Evolutionary conservation across 805 yeast genomes (phyloP), one percentile per base, ranked within the genome.

Genomic region (Saturnispora diversa): DNA sequence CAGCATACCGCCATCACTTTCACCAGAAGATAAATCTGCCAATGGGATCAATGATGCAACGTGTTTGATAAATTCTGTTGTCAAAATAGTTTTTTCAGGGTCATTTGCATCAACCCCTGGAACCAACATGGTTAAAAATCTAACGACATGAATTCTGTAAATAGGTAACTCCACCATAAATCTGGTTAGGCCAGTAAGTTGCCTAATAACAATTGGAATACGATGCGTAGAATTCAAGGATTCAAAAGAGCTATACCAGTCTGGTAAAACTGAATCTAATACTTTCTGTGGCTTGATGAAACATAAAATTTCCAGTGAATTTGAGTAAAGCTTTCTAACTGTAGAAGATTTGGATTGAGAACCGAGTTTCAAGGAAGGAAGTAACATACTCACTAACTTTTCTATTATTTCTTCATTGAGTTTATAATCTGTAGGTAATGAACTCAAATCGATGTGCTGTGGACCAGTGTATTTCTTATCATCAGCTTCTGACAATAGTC

Each of bases 21-120:
- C 35, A 3, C 68, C 74, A 8, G 62, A 63, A 8, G 72, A 69
- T 9, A 84, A 52, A 50, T 82, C 85, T 22, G 66, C 64, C 45
- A 87, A 68, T 1, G 96, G 96, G 2, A 83, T 73, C 42, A 78
- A 80, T 6, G 81, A 66, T 1, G 86, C 79, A 19, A 80, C 72
- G 0, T 84, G 68, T 9, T 84, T 80, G 41, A 92, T 70, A 15
- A 83, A 70, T 43, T 78, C 73, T 30, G 88, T 61, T 0, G 94
- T 72, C 38, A 75, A 70, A 12, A 77, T 67, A 0, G 95, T 80
- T 54, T 88, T 75, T 11, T 67, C 69, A 36, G 86, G 68, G 58
- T 92, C 98, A 55, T 88, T 92, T 1, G 88, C 74, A 55, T 92
- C 97, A 22, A 92, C 77, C 23, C 92, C 95, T 0, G 87, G 84